Evolutionary conservation across 331 rosid species (phyloP).

Genomic region (Acacia pycnantha): DNA sequence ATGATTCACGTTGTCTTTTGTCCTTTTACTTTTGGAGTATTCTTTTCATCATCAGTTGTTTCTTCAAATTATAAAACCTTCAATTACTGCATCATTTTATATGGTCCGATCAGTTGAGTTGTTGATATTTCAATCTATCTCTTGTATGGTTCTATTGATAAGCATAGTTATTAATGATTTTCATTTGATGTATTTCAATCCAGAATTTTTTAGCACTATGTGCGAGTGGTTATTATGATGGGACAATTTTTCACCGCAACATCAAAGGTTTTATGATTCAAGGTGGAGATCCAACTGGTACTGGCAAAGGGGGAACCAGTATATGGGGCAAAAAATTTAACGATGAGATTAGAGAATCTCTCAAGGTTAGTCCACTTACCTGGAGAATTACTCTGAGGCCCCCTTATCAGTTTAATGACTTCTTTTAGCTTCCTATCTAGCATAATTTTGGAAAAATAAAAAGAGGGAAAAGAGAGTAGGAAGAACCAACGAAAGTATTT

Average conservation of each 20-base stretch:
- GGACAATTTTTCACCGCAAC: conserved; percentile 92
- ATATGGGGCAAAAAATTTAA: conserved; percentile 96
- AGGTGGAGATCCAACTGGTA: conserved; percentile 98
- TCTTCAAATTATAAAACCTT: neutral
- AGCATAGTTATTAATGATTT: neutral
- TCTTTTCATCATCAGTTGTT: neutral
- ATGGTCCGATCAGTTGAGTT: neutral
- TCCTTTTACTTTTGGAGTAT: neutral
- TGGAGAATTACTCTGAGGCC: conserved; percentile 2
- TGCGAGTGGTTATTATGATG: conserved; percentile 88
- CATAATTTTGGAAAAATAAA: neutral
- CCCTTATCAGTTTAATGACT: conserved; percentile 8
- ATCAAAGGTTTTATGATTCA: conserved; percentile 99
- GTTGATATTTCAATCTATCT: neutral
- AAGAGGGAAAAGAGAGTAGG: neutral
- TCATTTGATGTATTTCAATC: conserved; percentile 20
- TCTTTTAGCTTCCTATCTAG: neutral
- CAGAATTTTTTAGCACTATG: conserved; percentile 85
- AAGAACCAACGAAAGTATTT: neutral
- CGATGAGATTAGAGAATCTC: conserved; percentile 92
- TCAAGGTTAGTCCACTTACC: conserved; percentile 53
- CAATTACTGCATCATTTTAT: neutral
- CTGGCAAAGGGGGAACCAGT: conserved; percentile 93
- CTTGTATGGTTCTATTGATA: neutral
- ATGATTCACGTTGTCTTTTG: neutral